Base-by-base conservation (phyloP, 2,329 filamentous ascomycete species). In the Davidsoniella virescens region DNA sequence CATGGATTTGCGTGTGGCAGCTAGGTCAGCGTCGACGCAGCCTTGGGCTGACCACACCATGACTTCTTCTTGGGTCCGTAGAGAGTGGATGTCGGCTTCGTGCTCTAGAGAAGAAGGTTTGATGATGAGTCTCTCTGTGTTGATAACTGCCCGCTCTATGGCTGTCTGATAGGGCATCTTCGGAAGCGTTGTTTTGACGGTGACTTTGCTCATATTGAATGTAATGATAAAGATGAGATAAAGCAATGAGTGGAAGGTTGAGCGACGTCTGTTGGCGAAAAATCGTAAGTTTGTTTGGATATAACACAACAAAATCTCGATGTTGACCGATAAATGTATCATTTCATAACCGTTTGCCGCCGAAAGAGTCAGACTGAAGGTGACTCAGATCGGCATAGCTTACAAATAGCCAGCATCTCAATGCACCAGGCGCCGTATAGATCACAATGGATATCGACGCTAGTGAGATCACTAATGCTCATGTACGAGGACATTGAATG, bases 41-140 rank as follows among this genome's bases (percentile, higher is more conserved):
- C 68, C 70, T 55, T 58, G 55, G 2, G 54, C 49, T 49, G 78
- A 78, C 67, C 71, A 79, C 50, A 61, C 61, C 80, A 84, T 84
- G 44, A 80, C 74, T 55, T 79, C 75, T 4, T 70, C 68, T 58
- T 79, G 67, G 12, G 65, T 66, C 20, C 79, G 74, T 49, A 84
- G 64, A 18, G 62, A 62, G 54, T 75, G 64, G 14, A 78, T 54
- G 5, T 64, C 69, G 1, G 64, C 61, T 2, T 74, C 63, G 59
- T 84, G 78, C 2, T 68, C 63, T 16, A 67, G 60, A 1, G 58
- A 57, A 38, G 75, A 61, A 2, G 72, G 71, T 14, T 77, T 67
- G 47, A 83, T 61, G 23, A 75, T 57, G 17, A 84, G 66, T 5
- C 78, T 70, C 46, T 70, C 61, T 2, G 78, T 80, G 45, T 56